Evolutionary conservation across 495 filamentous ascomycete genomes (phyloP), one percentile per base, ranked within the genome.

Genomic region (Tuber indicum): DNA sequence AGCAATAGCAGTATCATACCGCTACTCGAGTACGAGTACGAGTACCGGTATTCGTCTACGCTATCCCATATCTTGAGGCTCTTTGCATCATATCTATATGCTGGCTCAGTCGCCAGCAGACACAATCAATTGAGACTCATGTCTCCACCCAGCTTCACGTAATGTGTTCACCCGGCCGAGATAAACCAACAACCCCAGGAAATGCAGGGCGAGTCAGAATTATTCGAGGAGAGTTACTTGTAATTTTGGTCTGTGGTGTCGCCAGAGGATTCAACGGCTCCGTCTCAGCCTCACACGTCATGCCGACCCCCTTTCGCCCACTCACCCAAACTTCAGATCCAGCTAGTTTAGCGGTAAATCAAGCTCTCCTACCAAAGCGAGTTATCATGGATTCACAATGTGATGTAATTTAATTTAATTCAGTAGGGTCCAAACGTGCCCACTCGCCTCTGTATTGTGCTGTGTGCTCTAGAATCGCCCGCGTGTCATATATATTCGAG

Each of bases 241-340:
- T n/a, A 32, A 32, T 32, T 1, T n/a, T 26, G 52, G 23, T 43
- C 42, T 43, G 42, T 32, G 52, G 26, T 62, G 52, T 32, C 14
- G n/a, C 32, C 52, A 4, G 32, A 10, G 52, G 52, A 32, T 62
- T 62, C 26, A 32, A n/a, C 52, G 58, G 26, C 32, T 26, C 32
- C 72, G 32, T 58, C 75, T 78, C 79, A 82, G 80, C 80, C 80
- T 78, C 80, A 41, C 69, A 81, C 79, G 80, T 82, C 80, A 81
- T 81, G 76, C 43, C 74, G 32, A 41, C 74, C 72, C 26, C 71
- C 17, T 43, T 46, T 46, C 71, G 26, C 71, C 71, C 3, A 47
- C 72, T 17, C 62, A 72, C 49, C 44, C 72, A 70, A 70, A 2
- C 71, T 42, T 43, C 7, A 14, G 17, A 23, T 21, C 74, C 41